Percentiles rank a stretch among this genome's conserved stretches.
These are phyloP conservation scores for Solanum boliviense DNA, from an alignment of 257 asterid genomes.

Conservation along the genomic window DNA sequence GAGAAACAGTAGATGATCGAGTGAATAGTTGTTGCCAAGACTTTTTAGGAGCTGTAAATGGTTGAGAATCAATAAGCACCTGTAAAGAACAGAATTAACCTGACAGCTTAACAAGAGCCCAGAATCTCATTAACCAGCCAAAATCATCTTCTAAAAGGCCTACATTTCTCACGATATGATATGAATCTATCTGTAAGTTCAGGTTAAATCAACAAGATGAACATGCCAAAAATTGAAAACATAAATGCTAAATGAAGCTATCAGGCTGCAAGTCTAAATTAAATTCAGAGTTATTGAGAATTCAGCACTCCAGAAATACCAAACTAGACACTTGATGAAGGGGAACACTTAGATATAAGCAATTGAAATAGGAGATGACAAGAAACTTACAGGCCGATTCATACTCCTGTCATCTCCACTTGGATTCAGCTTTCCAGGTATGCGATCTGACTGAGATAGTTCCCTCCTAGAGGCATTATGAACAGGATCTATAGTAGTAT, in stretches of 20 bases:
- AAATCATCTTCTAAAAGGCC: not conserved
- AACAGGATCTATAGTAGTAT: conserved; percentile 33
- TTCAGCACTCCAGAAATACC: not conserved
- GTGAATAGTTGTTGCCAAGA: conserved; percentile 94
- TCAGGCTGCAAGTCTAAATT: not conserved
- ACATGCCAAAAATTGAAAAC: not conserved
- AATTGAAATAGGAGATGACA: not conserved
- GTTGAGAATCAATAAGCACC: conserved; percentile 62
- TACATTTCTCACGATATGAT: not conserved
- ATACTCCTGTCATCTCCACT: conserved; percentile 61
- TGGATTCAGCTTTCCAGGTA: conserved; percentile 36
- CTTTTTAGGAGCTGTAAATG: conserved; percentile 61
- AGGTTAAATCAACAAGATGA: not conserved
- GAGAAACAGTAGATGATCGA: conserved; percentile 52
- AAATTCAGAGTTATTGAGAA: not conserved
- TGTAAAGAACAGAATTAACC: conserved; percentile 24
- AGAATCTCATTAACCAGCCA: not conserved
- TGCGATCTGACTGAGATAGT: conserved; percentile 39
- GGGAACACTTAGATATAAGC: not conserved
- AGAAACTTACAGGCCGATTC: conserved; percentile 51
- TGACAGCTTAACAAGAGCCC: not conserved
- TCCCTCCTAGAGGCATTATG: conserved; percentile 55
- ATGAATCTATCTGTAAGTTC: not conserved
- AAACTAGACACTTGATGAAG: not conserved
- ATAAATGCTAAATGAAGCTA: not conserved